Percentiles rank a stretch among this genome's conserved stretches.
phyloP scores from a whole-genome alignment of 352 stramenopile genomes.

The Blastocystis sp. region DNA sequence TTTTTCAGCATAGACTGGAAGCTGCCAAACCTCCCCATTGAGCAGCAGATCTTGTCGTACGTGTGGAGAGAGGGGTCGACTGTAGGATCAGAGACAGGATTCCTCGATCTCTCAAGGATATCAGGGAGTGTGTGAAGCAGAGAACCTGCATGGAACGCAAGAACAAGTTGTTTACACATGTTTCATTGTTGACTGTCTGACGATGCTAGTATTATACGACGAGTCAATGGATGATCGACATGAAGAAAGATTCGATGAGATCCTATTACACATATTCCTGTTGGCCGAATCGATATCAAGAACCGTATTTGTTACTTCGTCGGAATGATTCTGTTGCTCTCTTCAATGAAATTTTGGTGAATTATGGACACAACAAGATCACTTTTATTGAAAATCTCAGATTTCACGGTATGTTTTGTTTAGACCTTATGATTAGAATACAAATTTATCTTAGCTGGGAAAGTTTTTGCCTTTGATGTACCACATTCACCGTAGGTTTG shows the following conservation, averaged over 20 bases:
- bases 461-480: not conserved
- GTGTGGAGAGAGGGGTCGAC: not conserved
- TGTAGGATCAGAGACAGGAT: not conserved
- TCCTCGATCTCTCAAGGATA: not conserved
- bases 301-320: conserved; percentile 25
- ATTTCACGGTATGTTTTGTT: not conserved
- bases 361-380: conserved; percentile 52
- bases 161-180: conserved; percentile 3
- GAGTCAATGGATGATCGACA: not conserved
- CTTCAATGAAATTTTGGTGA: not conserved
- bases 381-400: not conserved
- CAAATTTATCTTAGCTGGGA: not conserved
- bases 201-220: not conserved
- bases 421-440: not conserved
- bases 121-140: not conserved
- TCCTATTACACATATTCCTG: not conserved
- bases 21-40: not conserved
- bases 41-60: not conserved
- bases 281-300: conserved; percentile 33
- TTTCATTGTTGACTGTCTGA: not conserved
- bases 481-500: conserved; percentile 13
- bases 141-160: not conserved
- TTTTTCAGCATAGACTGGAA: not conserved
- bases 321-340: not conserved
- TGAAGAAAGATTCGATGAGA: not conserved